Conservation (phyloP, 169 alveolate species). For the Eimeria maxima region DNA sequence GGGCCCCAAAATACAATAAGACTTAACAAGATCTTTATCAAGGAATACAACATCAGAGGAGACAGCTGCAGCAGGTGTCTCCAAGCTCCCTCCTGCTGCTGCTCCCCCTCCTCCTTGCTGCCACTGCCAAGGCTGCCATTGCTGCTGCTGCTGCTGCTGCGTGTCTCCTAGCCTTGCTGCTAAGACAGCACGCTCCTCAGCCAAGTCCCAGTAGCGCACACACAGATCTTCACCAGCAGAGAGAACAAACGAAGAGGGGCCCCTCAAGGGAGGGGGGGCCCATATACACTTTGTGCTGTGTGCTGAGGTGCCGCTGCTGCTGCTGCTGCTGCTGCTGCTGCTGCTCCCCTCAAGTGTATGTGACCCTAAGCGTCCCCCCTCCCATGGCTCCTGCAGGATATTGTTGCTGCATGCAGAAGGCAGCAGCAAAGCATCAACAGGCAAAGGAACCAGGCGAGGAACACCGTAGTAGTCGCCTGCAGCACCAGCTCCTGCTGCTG, state of each 20-base stretch:
- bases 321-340: background rate
- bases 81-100: background rate
- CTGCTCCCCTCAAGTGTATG: too few relatives aligned
- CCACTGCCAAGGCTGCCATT: conserved; percentile 21
- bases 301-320: background rate
- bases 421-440: background rate
- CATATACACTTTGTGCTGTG: conserved; percentile 62
- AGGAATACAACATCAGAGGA: background rate
- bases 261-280: conserved; percentile 72
- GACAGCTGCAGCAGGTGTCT: background rate
- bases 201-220: conserved; percentile 72
- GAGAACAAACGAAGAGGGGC: conserved; percentile 62
- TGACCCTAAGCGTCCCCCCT: background rate
- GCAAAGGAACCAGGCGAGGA: background rate
- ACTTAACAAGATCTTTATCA: conserved; percentile 23
- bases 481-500: background rate
- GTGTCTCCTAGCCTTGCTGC: conserved; percentile 22
- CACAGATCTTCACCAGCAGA: conserved; percentile 74
- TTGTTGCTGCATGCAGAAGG: background rate
- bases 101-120: background rate
- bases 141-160: conserved; percentile 48
- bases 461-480: background rate
- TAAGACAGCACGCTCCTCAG: conserved; percentile 49
- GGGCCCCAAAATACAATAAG: conserved; percentile 57
- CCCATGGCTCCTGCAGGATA: background rate